These are phyloP conservation scores for Pythium vanterpoolii DNA, from an alignment of 352 stramenopile genomes.

Conservation along the genomic window DNA sequence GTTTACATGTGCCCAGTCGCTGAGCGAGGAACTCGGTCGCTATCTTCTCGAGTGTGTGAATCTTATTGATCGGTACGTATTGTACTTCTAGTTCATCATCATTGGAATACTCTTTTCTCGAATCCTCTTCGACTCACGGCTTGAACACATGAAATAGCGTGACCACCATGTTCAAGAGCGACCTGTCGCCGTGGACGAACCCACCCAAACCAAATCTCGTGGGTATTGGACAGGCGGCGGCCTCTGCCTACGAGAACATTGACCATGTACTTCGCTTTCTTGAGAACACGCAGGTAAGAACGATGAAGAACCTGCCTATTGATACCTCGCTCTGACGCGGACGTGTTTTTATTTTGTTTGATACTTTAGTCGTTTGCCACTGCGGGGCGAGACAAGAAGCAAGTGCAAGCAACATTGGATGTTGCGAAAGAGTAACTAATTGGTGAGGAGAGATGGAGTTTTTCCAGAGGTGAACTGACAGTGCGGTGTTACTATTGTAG, in stretches of 20 bases:
- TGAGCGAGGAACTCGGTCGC: slow-evolving; percentile 28
- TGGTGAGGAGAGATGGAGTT: not conserved
- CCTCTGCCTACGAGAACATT: slow-evolving; percentile 25
- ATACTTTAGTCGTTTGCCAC: slow-evolving; percentile 15
- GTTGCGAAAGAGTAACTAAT: slow-evolving; percentile 34
- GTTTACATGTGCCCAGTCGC: not conserved
- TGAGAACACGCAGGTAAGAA: slow-evolving; percentile 30
- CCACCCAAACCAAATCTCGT: slow-evolving; percentile 22
- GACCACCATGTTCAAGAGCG: slow-evolving; percentile 28
- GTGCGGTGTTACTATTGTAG: slow-evolving; percentile 14
- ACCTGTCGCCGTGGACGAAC: slow-evolving; percentile 27
- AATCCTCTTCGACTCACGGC: not conserved
- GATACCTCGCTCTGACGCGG: not conserved
- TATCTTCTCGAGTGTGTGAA: slow-evolving; percentile 26
- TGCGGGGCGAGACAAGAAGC: slow-evolving; percentile 12
- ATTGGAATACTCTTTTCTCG: not conserved
- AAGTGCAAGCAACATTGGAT: slow-evolving; percentile 26
- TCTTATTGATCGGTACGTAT: slow-evolving; percentile 34
- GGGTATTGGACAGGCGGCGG: slow-evolving; percentile 28
- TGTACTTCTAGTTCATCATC: not conserved
- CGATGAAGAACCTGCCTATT: not conserved
- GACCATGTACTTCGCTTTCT: slow-evolving; percentile 37
- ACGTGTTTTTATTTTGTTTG: not conserved
- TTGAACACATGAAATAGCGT: slow-evolving; percentile 15
- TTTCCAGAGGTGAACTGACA: not conserved